These are phyloP conservation scores for Cercospora zeina DNA, from an alignment of 2,329 filamentous ascomycete species.

Conservation along the genomic window DNA sequence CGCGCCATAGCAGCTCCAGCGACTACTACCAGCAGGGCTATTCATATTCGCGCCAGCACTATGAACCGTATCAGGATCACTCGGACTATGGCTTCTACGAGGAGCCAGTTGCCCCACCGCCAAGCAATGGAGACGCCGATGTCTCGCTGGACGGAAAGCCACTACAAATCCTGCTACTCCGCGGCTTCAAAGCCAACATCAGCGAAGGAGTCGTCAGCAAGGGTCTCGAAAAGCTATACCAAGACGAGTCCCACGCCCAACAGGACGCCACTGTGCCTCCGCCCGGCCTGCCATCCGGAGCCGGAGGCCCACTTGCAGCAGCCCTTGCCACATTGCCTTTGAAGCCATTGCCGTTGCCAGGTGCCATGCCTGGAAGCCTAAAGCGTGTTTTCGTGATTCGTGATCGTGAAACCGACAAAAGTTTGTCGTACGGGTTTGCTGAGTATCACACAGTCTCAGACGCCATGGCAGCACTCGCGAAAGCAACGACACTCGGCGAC, in stretches of 20 bases:
- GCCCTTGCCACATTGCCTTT: not conserved
- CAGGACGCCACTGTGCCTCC: not conserved
- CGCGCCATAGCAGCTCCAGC: constrained; percentile 21
- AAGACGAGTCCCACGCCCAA: constrained; percentile 32
- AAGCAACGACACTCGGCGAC: constrained; percentile 65
- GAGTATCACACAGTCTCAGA: constrained; percentile 76
- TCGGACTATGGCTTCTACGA: constrained; percentile 24
- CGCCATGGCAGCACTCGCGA: constrained; percentile 70
- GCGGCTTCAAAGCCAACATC: constrained; percentile 68
- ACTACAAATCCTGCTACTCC: constrained; percentile 62
- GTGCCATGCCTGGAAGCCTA: constrained; percentile 69
- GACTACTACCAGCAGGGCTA: constrained; percentile 18
- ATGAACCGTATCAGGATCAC: constrained; percentile 14
- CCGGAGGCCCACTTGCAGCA: constrained; percentile 32
- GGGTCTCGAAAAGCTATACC: constrained; percentile 73
- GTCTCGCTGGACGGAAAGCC: constrained; percentile 26
- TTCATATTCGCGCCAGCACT: constrained; percentile 15
- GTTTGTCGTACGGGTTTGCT: constrained; percentile 79
- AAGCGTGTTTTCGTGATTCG: constrained; percentile 75
- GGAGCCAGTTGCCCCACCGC: constrained; percentile 26
- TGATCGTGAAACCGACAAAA: constrained; percentile 68
- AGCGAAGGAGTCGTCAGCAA: constrained; percentile 71
- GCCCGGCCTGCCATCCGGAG: constrained; percentile 2
- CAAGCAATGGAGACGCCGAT: constrained; percentile 32
- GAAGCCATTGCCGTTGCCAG: constrained; percentile 16